Evolutionary conservation across 192 early-diverging fungal genomes (phyloP), one percentile per base, ranked within the genome.

Genomic region (Mortierella alpina): DNA sequence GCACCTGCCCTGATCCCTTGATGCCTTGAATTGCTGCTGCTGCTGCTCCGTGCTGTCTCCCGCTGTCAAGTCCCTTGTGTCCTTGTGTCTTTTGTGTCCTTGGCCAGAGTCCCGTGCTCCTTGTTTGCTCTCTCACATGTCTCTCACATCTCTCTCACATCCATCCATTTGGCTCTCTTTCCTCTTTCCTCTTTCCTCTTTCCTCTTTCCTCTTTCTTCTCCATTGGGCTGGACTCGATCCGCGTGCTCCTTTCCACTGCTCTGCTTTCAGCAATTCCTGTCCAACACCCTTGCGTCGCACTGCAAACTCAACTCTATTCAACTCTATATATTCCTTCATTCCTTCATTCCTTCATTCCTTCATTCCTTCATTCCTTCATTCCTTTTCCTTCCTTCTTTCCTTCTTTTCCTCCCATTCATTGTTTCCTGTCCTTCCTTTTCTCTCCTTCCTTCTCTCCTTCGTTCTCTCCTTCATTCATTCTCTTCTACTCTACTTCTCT

Each of bases 101-200:
- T 31, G 31, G 31, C 31, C 1, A 31, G 31, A 31, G 31, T 31
- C 31, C 31, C 23, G 41, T 59, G 14, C 58, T 18, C 61, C 23
- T 46, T 44, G 45, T n/a, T 6, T 62, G 17, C 45, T 40, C 17
- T 17, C 23, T n/a, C 61, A 9, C n/a, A 17, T 40, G 39, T 48
- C 66, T 39, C 13, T 22, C 68, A n/a, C n/a, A n/a, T 60, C 48
- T 51, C 45, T 48, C 44, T 59, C 42, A 20, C 56, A 44, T 18
- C 53, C 42, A 0, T 58, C 48, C 51, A 9, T 53, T 48, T 1
- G 52, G 46, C 46, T n/a, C 40, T 10, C 61, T 72, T 18, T 56
- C 60, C 61, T 62, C 17, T 42, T 45, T 23, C 8, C 51, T 63
- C 48, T 53, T 59, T 22, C 40, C 17, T 14, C 39, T 48, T 39